Base-by-base conservation (phyloP, 2,329 filamentous ascomycete species). In the Geoglossum cookeanum region DNA sequence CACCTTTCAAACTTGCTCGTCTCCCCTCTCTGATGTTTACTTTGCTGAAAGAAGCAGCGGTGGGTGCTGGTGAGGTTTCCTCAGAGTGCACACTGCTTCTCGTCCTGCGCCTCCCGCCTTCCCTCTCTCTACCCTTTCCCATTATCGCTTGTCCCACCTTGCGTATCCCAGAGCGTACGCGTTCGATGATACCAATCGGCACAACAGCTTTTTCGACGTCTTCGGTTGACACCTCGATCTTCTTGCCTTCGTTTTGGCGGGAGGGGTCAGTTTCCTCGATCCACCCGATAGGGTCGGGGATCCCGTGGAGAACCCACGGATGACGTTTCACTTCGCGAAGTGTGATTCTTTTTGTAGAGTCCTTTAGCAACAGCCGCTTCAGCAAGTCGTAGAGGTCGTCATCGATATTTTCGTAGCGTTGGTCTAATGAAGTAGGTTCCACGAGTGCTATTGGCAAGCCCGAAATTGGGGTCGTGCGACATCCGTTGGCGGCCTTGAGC, bases 301-400 rank as follows among this genome's bases (percentile, higher is more conserved):
- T 79, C 61, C 85, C 89, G 58, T 83, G 75, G 1, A 91, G 75
- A 15, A 97, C 84, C 92, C 92, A 98, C 4, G 84, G 83, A 66
- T 98, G 92, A 59, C 86, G 84, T 69, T 97, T 97, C 64, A 97
- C 91, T 64, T 96, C 91, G 59, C 84, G 82, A 55, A 98, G 74
- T 6, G 87, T 85, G 64, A 98, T 96, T 44, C 92, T 83, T 69
- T 90, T 83, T 33, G 85, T 78, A 0, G 91, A 90, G 65, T 97
- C 88, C 71, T 97, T 98, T 63, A 79, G 83, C 58, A 98, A 77
- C 72, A 98, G 82, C 62, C 83, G 80, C 54, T 74, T 76, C 32
- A 98, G 71, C 11, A 98, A 75, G 66, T 98, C 87, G 56, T 82
- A 77, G 7, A 98, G 73, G 9, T 85, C 77, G 52, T 88, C 83